Evolutionary conservation across 2,329 filamentous ascomycete species (phyloP), one percentile per base, ranked within the genome.

Genomic region (Sclerotinia sclerotiorum): DNA sequence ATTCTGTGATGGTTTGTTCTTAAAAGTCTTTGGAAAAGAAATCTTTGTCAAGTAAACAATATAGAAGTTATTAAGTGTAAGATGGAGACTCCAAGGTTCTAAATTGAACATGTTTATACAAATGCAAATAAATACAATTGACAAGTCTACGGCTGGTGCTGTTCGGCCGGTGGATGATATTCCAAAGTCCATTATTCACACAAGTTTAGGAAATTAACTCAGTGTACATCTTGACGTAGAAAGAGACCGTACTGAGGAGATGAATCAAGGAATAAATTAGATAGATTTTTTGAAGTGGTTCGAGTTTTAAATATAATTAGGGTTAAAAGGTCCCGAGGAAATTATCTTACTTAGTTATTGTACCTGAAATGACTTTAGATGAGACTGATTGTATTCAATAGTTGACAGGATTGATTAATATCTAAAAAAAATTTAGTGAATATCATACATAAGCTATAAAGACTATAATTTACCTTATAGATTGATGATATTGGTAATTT

Each of bases 381-480:
- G 8, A 35, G 8, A 24, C 15, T 49, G 15, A n/a, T 61, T 49
- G 0, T 5, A 2, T 19, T 29, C 29, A 39, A 39, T 62, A 11
- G 0, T 2, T 35, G 15, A 39, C 2, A 27, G 24, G 7, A 13
- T 27, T 49, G 5, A 29, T 4, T n/a, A n/a, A 2, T n/a, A n/a
- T n/a, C n/a, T n/a, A n/a, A n/a, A n/a, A n/a, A n/a, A n/a, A n/a
- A n/a, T n/a, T n/a, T n/a, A n/a, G n/a, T 55, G 52, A 55, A 55
- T 55, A n/a, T 6, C 10, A 55, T 3, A 15, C 8, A 35, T 0
- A 15, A n/a, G 6, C 6, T 4, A 55, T 6, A 5, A 3, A 6
- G 3, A 55, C 3, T 15, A 55, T n/a, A 1, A n/a, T 15, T 55
- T 35, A 13, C 13, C 52, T n/a, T 15, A 0, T 1, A 55, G 19